These are phyloP conservation scores for Isabelozyma gotoi DNA, from an alignment of 805 yeast species.

Conservation along the genomic window DNA sequence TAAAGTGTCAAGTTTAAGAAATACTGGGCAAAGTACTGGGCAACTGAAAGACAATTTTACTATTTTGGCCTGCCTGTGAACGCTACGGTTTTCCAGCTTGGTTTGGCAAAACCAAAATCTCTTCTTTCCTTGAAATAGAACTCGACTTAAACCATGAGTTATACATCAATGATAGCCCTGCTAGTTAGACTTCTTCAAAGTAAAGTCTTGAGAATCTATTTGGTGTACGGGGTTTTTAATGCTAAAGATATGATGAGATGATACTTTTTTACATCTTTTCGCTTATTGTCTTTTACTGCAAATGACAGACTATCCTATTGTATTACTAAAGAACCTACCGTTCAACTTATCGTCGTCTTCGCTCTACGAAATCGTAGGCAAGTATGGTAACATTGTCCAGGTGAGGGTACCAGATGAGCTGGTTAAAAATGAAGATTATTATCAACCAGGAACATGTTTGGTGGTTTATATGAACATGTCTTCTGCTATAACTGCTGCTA, in stretches of 20 bases:
- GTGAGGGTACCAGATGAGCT: conserved; percentile 37
- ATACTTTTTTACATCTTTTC: too few relatives aligned
- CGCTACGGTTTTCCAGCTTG: too few relatives aligned
- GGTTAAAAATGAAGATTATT: conserved; percentile 28
- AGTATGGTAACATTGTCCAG: conserved; percentile 57
- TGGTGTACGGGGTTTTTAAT: neutral
- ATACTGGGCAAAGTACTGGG: too few relatives aligned
- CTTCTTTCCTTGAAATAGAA: too few relatives aligned
- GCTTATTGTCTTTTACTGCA: neutral
- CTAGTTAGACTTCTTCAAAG: too few relatives aligned
- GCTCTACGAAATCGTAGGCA: conserved; percentile 52
- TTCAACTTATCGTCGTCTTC: conserved; percentile 46
- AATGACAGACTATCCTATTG: conserved; percentile 34
- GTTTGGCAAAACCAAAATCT: too few relatives aligned
- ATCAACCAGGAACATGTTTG: conserved; percentile 49
- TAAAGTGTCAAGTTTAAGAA: too few relatives aligned
- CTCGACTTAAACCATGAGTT: too few relatives aligned
- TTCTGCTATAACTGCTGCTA: conserved; percentile 51
- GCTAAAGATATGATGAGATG: neutral
- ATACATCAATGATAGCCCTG: too few relatives aligned
- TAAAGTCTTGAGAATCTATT: too few relatives aligned
- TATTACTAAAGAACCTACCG: conserved; percentile 59
- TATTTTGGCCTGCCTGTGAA: too few relatives aligned
- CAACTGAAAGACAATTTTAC: too few relatives aligned
- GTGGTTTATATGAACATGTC: conserved; percentile 50